These are phyloP conservation scores for Apophysomyces sp. DNA, from an alignment of 371 early-diverging fungal species.

Conservation along the genomic window DNA sequence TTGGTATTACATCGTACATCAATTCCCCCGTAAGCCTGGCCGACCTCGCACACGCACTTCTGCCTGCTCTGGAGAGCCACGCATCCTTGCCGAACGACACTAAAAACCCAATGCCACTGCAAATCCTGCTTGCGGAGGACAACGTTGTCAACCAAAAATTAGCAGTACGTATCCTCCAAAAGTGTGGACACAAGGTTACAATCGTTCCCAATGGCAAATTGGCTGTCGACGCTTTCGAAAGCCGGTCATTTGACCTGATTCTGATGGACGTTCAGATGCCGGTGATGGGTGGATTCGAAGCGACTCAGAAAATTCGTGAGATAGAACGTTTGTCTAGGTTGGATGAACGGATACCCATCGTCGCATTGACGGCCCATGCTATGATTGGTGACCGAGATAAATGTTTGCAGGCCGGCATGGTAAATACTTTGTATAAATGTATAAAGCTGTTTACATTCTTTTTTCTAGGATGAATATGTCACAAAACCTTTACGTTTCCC, in stretches of 20 bases:
- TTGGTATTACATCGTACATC: constrained; percentile 62
- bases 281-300: constrained; percentile 78
- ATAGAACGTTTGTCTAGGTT: constrained; percentile 50
- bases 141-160: constrained; percentile 83
- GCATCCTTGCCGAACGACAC: constrained; percentile 53
- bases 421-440: constrained; percentile 2
- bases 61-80: constrained; percentile 63
- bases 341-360: constrained; percentile 64
- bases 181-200: constrained; percentile 70
- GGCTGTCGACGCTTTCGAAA: constrained; percentile 71
- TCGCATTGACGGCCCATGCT: constrained; percentile 78
- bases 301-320: constrained; percentile 71
- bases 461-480: constrained; percentile 64
- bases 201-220: constrained; percentile 74
- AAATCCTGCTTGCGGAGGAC: constrained; percentile 80
- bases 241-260: constrained; percentile 62
- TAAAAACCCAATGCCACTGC: constrained; percentile 41
- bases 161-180: constrained; percentile 72
- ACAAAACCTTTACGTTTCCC: constrained; percentile 68
- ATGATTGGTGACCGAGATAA: constrained; percentile 74
- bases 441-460: not conserved
- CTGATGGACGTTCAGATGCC: constrained; percentile 84
- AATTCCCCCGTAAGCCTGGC: constrained; percentile 52
- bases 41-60: constrained; percentile 58
- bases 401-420: constrained; percentile 68